Evolutionary conservation across 2,329 filamentous ascomycete species (phyloP), one percentile per base, ranked within the genome.

Genomic region (Penicillium psychrosexuale): DNA sequence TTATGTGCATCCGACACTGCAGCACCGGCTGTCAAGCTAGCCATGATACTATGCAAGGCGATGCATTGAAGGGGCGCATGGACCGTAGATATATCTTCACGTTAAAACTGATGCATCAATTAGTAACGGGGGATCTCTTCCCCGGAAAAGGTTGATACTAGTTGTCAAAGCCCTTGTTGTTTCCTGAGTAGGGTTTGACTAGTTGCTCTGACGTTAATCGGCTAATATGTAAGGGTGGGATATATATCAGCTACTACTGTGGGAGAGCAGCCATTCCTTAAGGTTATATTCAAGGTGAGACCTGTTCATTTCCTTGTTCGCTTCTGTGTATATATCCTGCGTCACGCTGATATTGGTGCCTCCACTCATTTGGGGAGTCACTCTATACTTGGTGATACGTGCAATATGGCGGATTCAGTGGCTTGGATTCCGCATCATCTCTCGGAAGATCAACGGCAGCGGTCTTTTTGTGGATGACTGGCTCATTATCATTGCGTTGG

Each of bases 401-500:
- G 27, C 17, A 43, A 40, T 3, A 61, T 62, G 60, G 48, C 51
- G 6, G 49, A 51, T 17, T 47, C 51, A 8, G 22, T 37, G 44
- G 50, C 38, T 67, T 2, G 46, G 36, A 1, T 55, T 66, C 34
- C 62, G 63, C 3, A 50, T 66, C 2, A 39, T 63, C 7, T 63
- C 61, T 28, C 55, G 64, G 28, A 52, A 51, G 8, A 53, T 67
- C 27, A 66, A 55, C 58, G 45, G 62, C 53, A 50, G 22, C 31
- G 55, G 46, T 22, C 39, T 49, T 2, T 59, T 57, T 27, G 28
- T 47, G 1, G 50, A 58, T 40, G 55, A 59, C 34, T 51, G 55
- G 43, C 27, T 61, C 2, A 61, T 59, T n/a, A 46, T 59, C 5
- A 50, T 55, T 8, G 62, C 51, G 7, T 38, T 63, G 55, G 57